Evolutionary conservation across 768 basidiomycete species (phyloP), one percentile per base, ranked within the genome.

Genomic region (Pholiota conissans): DNA sequence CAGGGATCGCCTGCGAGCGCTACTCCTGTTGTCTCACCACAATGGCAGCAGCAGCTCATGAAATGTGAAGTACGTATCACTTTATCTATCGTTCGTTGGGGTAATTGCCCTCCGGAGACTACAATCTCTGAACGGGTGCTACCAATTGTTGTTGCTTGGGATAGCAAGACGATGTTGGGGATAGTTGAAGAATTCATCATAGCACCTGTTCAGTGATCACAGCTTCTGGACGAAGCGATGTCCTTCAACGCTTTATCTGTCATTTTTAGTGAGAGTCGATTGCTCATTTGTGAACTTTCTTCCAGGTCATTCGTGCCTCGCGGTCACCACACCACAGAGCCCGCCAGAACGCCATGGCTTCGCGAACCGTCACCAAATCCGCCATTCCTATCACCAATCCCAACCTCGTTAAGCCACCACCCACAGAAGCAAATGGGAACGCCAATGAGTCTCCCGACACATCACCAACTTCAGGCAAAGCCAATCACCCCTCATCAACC

Each of bases 381-480:
- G 91, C 93, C 37, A 91, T 97, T 59, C 85, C 92, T 45, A 98
- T 96, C 71, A 89, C 91, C 57, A 93, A 98, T 71, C 95, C 95
- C 18, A 95, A 93, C 63, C 76, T 78, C 52, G 73, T 84, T 67
- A 85, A 84, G 67, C 79, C 82, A n/a, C 67, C 74, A 51, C 68
- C 73, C 9, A 79, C 81, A 27, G 63, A 79, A 60, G 61, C 66
- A 9, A 76, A 75, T 52, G 74, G 71, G 37, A 57, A 61, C 7
- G 49, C 65, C 20, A 66, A 69, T 40, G 70, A 72, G n/a, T 65
- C 69, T 18, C 62, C 64, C 56, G 53, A 66, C 26, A 61, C 73
- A 51, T 67, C 70, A 30, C 60, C 70, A 18, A 42, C 65, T n/a
- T 57, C 66, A 47, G 69, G 70, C 64, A 53, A 58, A 22, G 56